Base-by-base conservation (phyloP, 2,329 filamentous ascomycete species). In the Fusarium miscanthi region DNA sequence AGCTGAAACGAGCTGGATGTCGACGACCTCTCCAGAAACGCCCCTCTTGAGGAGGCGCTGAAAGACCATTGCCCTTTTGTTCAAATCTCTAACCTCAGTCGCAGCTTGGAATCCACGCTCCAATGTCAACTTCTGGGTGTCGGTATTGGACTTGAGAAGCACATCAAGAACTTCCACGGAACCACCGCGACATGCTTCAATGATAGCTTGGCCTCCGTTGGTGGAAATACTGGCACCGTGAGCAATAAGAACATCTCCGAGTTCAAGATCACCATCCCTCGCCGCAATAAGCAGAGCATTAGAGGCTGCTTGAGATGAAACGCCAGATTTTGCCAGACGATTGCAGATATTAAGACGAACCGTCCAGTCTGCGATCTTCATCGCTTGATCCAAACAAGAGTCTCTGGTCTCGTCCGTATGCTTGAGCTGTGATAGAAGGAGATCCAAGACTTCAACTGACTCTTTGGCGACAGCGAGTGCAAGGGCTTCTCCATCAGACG, bases 41-140 rank as follows among this genome's bases (percentile, higher is more conserved):
- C 87, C 87, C 38, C 82, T 82, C 16, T 84, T 80, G 1, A 91
- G 77, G 3, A 91, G 80, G 5, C 87, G 76, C 57, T 85, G 82
- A 48, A 90, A 88, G 5, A 90, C 81, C 27, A 82, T 82, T 0
- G 84, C 84, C 5, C 87, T 81, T 42, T 82, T 84, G 58, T 82
- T 82, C 8, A 90, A 77, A 63, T 89, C 85, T 4, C 84, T 79
- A 4, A 89, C 81, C 58, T 87, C 85, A 0, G 86, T 88, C 0
- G 88, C 87, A 5, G 87, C 87, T 66, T 89, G 85, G 48, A 90
- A 90, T 0, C 85, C 87, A 42, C 83, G 82, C 35, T 85, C 82
- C 7, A 90, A 77, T 0, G 84, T 87, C 11, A 78, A 76, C 52
- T 82, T 82, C 16, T 81, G 82, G 1, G 84, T 77, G 8, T 82